Evolutionary conservation across 2,329 filamentous ascomycete species (phyloP).

Genomic region (Scleromitrula shiraiana): DNA sequence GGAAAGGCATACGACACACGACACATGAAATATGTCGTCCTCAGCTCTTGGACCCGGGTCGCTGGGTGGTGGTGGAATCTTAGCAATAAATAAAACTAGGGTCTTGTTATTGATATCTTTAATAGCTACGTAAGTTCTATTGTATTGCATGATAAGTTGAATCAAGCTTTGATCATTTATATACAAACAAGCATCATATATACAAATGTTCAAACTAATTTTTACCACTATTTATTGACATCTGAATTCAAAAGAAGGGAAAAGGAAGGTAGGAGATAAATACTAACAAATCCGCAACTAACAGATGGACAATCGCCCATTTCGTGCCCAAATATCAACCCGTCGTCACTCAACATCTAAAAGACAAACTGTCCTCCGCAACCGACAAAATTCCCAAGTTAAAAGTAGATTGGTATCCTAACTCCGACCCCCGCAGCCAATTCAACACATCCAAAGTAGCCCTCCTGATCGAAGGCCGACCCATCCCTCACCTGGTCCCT

Average conservation of each 20-base stretch:
- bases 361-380: constrained; percentile 20
- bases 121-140: constrained; percentile 25
- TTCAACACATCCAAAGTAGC: constrained; percentile 40
- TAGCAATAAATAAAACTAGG: constrained; percentile 21
- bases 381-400: constrained; percentile 25
- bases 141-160: too few relatives aligned
- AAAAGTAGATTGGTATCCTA: constrained; percentile 27
- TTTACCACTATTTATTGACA: too few relatives aligned
- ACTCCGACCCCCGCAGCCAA: constrained; percentile 20
- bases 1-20: too few relatives aligned
- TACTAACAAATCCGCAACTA: not conserved
- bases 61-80: constrained; percentile 15
- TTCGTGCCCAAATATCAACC: constrained; percentile 38
- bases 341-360: constrained; percentile 32
- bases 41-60: constrained; percentile 6
- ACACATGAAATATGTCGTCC: not conserved
- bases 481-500: constrained; percentile 42
- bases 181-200: not conserved
- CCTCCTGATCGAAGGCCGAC: constrained; percentile 46
- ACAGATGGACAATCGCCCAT: constrained; percentile 41
- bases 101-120: constrained; percentile 21
- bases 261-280: too few relatives aligned
- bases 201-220: too few relatives aligned
- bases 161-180: too few relatives aligned
- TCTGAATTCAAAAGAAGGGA: too few relatives aligned